Evolutionary conservation across 768 basidiomycete genomes (phyloP).

Genomic region (Tulasnella sp.): DNA sequence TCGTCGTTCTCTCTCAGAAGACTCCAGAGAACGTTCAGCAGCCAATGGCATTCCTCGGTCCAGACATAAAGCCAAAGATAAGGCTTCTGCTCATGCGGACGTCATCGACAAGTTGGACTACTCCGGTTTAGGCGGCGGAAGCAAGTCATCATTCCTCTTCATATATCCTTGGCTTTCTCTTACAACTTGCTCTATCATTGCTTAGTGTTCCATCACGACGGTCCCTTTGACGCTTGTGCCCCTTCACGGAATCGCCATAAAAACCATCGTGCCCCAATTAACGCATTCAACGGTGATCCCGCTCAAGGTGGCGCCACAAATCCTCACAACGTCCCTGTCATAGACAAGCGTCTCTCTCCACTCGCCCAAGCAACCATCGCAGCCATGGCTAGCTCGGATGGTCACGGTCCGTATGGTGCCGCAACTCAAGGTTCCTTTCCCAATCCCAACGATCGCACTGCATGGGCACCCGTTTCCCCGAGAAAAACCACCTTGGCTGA

Average conservation of each 20-base stretch:
- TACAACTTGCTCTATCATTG: slow-evolving; percentile 2
- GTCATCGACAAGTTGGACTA: slow-evolving; percentile 82
- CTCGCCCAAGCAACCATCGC: slow-evolving; percentile 15
- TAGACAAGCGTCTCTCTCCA: slow-evolving; percentile 24
- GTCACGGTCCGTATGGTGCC: slow-evolving; percentile 18
- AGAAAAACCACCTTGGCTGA: slow-evolving; percentile 77
- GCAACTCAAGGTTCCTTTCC: not conserved
- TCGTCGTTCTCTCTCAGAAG: slow-evolving; percentile 40
- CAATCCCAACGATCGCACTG: not conserved
- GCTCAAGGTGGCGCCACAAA: slow-evolving; percentile 24
- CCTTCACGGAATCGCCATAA: slow-evolving; percentile 76
- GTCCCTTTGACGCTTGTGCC: slow-evolving; percentile 84
- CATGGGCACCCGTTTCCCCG: not conserved
- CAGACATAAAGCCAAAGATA: slow-evolving; percentile 45
- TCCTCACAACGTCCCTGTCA: slow-evolving; percentile 23
- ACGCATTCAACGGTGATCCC: slow-evolving; percentile 37
- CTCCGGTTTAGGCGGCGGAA: slow-evolving; percentile 61
- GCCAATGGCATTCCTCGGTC: slow-evolving; percentile 29
- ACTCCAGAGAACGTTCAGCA: slow-evolving; percentile 36
- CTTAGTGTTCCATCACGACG: slow-evolving; percentile 83
- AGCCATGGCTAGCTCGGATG: slow-evolving; percentile 15
- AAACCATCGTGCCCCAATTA: slow-evolving; percentile 61
- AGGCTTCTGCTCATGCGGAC: slow-evolving; percentile 66
- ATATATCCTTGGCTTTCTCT: slow-evolving; percentile 8
- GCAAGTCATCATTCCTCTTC: slow-evolving; percentile 35